Conservation (phyloP, 371 early-diverging fungal genomes). For the Coemansia sp. region DNA sequence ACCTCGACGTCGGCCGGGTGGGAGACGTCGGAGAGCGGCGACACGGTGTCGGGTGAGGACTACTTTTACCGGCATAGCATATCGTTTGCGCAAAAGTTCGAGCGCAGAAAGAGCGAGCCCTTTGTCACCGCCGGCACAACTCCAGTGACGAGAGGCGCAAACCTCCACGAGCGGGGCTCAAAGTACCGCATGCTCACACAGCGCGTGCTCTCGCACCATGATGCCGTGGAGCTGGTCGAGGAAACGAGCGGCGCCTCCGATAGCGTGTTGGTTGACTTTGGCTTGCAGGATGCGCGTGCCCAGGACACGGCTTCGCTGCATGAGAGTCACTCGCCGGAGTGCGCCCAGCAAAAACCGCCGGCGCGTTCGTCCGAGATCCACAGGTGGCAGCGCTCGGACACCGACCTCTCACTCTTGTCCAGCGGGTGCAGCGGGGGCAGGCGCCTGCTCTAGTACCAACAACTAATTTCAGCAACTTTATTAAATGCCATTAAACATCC, state of each 20-base stretch:
- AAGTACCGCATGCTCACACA: slow-evolving; percentile 18
- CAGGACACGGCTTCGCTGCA: background rate
- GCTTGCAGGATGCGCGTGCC: background rate
- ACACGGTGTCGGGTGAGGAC: background rate
- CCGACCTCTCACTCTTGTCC: slow-evolving; percentile 29
- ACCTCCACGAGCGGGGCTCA: background rate
- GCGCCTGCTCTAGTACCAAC: slow-evolving; percentile 18
- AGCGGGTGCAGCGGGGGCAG: slow-evolving; percentile 27
- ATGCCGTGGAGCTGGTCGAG: background rate
- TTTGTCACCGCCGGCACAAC: slow-evolving; percentile 7
- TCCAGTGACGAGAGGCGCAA: background rate
- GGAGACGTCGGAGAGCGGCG: no score
- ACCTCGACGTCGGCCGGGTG: no score
- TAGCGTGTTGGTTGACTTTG: background rate
- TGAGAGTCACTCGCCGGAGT: slow-evolving; percentile 7
- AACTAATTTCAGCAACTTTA: no score
- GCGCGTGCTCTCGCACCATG: slow-evolving; percentile 13
- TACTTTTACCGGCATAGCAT: background rate
- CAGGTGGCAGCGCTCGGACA: slow-evolving; percentile 41
- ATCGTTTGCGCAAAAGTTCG: background rate
- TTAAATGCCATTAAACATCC: no score
- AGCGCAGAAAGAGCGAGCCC: slow-evolving; percentile 37
- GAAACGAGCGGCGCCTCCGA: background rate
- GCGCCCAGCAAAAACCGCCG: background rate
- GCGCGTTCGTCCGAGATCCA: slow-evolving; percentile 12